Conservation (phyloP, 1,284 basidiomycete species). For the Anthracocystis walkeri region DNA sequence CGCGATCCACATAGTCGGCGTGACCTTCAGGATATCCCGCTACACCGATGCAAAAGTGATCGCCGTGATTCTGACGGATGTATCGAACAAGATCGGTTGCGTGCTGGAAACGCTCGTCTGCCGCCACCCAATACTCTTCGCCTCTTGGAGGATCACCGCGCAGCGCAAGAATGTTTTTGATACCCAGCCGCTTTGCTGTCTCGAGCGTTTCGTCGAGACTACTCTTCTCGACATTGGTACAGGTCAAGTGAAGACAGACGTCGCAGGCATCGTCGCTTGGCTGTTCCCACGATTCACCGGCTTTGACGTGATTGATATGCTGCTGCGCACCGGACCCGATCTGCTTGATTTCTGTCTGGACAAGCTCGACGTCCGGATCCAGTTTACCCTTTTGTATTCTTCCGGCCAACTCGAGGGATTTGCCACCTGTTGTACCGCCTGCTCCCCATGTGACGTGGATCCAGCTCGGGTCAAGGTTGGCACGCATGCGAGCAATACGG, state of each 20-base stretch:
- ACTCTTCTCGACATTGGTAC: constrained; percentile 88
- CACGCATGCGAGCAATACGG: constrained; percentile 73
- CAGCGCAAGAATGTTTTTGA: constrained; percentile 90
- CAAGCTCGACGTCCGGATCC: constrained; percentile 38
- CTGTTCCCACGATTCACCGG: constrained; percentile 23
- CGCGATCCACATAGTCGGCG: constrained; percentile 74
- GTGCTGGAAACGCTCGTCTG: constrained; percentile 86
- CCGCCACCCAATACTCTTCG: constrained; percentile 89
- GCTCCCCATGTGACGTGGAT: constrained; percentile 93
- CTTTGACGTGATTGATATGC: constrained; percentile 27
- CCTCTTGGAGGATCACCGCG: constrained; percentile 89
- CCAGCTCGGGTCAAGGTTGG: constrained; percentile 73
- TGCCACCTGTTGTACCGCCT: constrained; percentile 90
- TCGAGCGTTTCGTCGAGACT: constrained; percentile 81
- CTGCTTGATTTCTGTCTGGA: constrained; percentile 15
- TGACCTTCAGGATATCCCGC: constrained; percentile 96
- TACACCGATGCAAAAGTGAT: constrained; percentile 90
- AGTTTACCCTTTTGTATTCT: constrained; percentile 62
- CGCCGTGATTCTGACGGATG: constrained; percentile 86
- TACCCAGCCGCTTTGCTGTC: constrained; percentile 83
- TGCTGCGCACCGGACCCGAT: constrained; percentile 13
- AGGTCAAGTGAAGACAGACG: constrained; percentile 93
- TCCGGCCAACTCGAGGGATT: constrained; percentile 80
- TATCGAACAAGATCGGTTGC: constrained; percentile 90
- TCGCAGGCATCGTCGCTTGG: constrained; percentile 82